Percentiles rank a stretch among this genome's conserved stretches.
Evolutionary conservation across 495 filamentous ascomycete genomes (phyloP).

Genomic region (Aspergillus heteromorphus): DNA sequence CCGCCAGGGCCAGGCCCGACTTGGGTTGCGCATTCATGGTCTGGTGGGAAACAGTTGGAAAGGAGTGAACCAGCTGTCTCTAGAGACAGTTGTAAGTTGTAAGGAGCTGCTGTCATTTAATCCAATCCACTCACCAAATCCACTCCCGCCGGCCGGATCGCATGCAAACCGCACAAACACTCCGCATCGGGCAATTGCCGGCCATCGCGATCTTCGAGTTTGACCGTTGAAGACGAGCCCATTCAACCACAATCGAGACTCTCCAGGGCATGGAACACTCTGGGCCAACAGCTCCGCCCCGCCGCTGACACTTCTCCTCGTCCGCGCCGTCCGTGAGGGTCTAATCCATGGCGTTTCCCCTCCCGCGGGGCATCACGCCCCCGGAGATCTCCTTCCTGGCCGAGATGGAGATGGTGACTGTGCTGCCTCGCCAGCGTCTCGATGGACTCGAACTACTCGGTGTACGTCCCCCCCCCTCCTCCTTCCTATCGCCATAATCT

Average conservation of each 20-base stretch:
- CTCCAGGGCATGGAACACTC: neutral
- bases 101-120: too few relatives aligned
- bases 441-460: constrained; percentile 78
- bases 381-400: constrained; percentile 91
- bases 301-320: neutral
- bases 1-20: constrained; percentile 35
- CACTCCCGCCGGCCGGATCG: neutral
- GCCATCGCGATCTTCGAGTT: neutral
- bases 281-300: neutral
- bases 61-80: too few relatives aligned
- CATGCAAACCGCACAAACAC: constrained; percentile 32
- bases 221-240: neutral
- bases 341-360: constrained; percentile 78
- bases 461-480: constrained; percentile 60
- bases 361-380: constrained; percentile 78
- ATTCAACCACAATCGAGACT: neutral
- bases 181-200: neutral
- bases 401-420: constrained; percentile 92
- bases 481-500: too few relatives aligned
- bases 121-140: too few relatives aligned
- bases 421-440: constrained; percentile 85
- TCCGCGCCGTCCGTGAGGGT: constrained; percentile 3
- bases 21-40: constrained; percentile 32
- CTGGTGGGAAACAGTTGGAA: neutral
- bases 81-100: too few relatives aligned